phyloP scores from a whole-genome alignment of 352 stramenopile genomes.

The Albugo laibachii region DNA sequence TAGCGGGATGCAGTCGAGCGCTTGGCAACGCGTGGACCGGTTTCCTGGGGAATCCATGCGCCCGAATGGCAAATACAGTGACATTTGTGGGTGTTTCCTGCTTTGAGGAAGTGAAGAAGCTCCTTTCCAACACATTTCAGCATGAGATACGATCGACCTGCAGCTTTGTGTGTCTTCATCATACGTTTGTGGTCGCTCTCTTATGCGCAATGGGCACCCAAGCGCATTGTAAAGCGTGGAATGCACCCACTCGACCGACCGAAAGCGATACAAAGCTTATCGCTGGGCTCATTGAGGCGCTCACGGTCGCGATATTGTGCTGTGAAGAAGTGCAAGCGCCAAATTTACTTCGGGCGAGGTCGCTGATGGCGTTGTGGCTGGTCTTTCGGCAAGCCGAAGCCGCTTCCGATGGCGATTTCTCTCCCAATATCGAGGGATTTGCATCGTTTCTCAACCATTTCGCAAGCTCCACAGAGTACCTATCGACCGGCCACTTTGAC shows the following conservation, averaged over 20 bases:
- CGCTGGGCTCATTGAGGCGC: constrained; percentile 48
- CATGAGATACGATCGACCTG: constrained; percentile 22
- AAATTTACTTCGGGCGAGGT: constrained; percentile 23
- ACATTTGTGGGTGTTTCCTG: constrained; percentile 43
- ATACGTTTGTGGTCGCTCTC: constrained; percentile 55
- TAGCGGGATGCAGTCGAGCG: constrained; percentile 38
- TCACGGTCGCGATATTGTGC: constrained; percentile 49
- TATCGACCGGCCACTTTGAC: constrained; percentile 32
- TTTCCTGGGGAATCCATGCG: constrained; percentile 26
- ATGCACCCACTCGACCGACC: constrained; percentile 12
- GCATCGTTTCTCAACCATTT: constrained; percentile 64
- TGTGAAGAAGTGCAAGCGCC: constrained; percentile 37
- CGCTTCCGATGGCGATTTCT: constrained; percentile 4
- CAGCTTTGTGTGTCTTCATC: constrained; percentile 63
- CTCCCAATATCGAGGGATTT: constrained; percentile 33
- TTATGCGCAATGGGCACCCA: constrained; percentile 63
- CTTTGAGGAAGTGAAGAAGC: constrained; percentile 67
- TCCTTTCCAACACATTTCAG: constrained; percentile 33
- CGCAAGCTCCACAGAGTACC: constrained; percentile 33
- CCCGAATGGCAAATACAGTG: constrained; percentile 29
- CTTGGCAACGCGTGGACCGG: constrained; percentile 66
- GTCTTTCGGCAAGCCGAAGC: constrained; percentile 11
- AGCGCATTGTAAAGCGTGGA: constrained; percentile 29
- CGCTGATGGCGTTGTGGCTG: constrained; percentile 29
- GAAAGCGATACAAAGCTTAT: constrained; percentile 34